Evolutionary conservation across 805 yeast species (phyloP).

Genomic region (Pichia cephalocereana): DNA sequence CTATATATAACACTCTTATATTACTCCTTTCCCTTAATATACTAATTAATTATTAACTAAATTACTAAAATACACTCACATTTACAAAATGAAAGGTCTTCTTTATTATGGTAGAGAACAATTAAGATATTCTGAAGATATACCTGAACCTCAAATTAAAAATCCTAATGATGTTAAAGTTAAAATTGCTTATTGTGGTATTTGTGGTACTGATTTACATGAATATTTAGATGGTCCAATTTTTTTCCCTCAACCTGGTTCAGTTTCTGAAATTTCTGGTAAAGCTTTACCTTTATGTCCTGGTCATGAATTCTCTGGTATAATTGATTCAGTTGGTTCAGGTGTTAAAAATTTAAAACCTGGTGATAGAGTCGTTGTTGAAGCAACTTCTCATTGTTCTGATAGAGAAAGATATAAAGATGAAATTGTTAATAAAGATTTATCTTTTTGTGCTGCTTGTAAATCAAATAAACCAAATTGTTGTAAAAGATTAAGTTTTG

Average conservation of each 20-base stretch:
- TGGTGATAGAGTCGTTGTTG: conserved; percentile 56
- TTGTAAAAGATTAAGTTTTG: conserved; percentile 33
- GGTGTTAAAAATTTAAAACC: conserved; percentile 33
- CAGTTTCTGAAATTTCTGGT: conserved; percentile 31
- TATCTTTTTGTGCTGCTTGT: conserved; percentile 35
- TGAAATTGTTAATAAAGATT: conserved; percentile 20
- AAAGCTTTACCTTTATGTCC: conserved; percentile 25
- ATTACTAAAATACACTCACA: too few species aligned
- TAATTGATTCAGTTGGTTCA: conserved; percentile 33
- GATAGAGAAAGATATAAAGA: conserved; percentile 26
- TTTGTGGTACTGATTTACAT: conserved; percentile 56
- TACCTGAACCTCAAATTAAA: conserved; percentile 18
- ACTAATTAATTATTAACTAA: background rate
- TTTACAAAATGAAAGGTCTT: conserved; percentile 35
- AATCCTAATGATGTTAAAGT: conserved; percentile 24
- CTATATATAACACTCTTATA: too few species aligned
- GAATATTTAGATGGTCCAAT: conserved; percentile 52
- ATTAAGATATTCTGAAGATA: conserved; percentile 31
- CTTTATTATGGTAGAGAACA: conserved; percentile 39
- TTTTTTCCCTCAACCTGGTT: conserved; percentile 33
- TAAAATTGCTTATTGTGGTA: conserved; percentile 42
- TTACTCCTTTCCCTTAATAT: too few species aligned
- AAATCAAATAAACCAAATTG: conserved; percentile 35
- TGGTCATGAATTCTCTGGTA: conserved; percentile 30
- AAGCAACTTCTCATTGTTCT: conserved; percentile 48